These are phyloP conservation scores for Graphilbum ipis-grandicollis DNA, from an alignment of 2,329 filamentous ascomycete species.

Conservation along the genomic window DNA sequence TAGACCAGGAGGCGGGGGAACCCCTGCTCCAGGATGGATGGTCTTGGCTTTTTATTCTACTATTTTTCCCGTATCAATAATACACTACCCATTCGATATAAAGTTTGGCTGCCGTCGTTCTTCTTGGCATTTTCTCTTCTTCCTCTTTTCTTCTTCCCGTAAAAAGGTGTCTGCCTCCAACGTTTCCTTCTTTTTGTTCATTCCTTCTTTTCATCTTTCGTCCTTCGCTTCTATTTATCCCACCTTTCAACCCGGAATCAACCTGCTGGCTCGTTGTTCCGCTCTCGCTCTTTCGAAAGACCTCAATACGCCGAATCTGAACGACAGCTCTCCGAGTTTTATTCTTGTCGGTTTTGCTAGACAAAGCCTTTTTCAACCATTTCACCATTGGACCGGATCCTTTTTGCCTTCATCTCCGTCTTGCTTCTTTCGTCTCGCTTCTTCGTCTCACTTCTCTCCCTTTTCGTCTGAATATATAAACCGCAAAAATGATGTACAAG, in stretches of 20 bases:
- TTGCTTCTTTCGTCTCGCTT: slow-evolving; percentile 10
- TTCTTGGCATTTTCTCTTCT: slow-evolving; percentile 1
- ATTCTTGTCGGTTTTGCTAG: slow-evolving; percentile 1
- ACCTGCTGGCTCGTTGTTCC: slow-evolving; percentile 19
- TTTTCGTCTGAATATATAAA: background rate
- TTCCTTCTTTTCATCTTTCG: slow-evolving; percentile 16
- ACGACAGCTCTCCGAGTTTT: background rate
- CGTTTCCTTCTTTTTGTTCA: slow-evolving; percentile 14
- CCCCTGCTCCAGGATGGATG: too few relatives aligned
- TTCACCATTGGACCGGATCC: slow-evolving; percentile 32
- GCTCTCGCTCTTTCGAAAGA: slow-evolving; percentile 17
- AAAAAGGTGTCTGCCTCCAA: slow-evolving; percentile 13
- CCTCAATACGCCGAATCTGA: background rate
- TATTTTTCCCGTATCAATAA: background rate
- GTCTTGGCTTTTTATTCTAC: background rate
- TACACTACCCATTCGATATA: too few relatives aligned
- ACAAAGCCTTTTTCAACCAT: slow-evolving; percentile 3
- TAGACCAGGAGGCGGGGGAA: too few relatives aligned
- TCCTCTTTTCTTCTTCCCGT: background rate
- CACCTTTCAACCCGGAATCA: too few relatives aligned
- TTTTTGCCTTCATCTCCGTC: slow-evolving; percentile 13
- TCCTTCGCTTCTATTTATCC: slow-evolving; percentile 27
- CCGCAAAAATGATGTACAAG: slow-evolving; percentile 33
- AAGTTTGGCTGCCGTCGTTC: slow-evolving; percentile 1
- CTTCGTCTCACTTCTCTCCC: background rate